A percentile compares a stretch with the other conserved stretches of the same genome.
Conservation (phyloP, 1,284 basidiomycete genomes). For the Testicularia cyperi region DNA sequence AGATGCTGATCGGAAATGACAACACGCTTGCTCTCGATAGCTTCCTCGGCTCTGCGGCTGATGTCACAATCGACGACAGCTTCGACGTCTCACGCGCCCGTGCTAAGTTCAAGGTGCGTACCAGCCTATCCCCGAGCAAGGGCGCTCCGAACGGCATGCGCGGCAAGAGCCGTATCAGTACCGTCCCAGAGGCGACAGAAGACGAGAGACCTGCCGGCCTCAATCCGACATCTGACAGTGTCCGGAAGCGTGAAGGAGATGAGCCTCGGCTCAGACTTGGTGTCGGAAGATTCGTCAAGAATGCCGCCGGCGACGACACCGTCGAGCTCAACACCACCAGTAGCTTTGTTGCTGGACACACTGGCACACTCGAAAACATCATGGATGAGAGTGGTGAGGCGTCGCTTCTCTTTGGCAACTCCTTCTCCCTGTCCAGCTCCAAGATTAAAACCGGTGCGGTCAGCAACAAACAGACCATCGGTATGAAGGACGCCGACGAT, state of each 20-base stretch:
- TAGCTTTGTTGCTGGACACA: slow-evolving; percentile 5
- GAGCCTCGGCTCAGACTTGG: slow-evolving; percentile 6
- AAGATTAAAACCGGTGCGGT: too few relatives aligned
- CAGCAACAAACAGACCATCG: background rate
- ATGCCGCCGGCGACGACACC: slow-evolving; percentile 30
- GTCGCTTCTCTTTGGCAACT: slow-evolving; percentile 17
- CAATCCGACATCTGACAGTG: background rate
- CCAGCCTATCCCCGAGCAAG: background rate
- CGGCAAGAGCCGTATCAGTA: slow-evolving; percentile 16
- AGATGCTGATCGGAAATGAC: slow-evolving; percentile 20
- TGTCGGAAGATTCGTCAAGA: slow-evolving; percentile 22
- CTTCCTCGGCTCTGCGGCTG: slow-evolving; percentile 24
- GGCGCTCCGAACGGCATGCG: background rate
- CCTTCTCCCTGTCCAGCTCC: slow-evolving; percentile 10
- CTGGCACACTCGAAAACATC: slow-evolving; percentile 3
- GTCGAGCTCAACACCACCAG: slow-evolving; percentile 33
- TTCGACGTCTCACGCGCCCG: slow-evolving; percentile 30
- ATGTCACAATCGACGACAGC: slow-evolving; percentile 33
- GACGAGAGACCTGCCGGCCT: slow-evolving; percentile 3
- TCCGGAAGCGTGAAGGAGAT: too few relatives aligned
- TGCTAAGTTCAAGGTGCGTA: background rate
- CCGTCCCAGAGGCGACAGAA: slow-evolving; percentile 26
- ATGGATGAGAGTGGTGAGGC: slow-evolving; percentile 35
- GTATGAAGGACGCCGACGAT: background rate
- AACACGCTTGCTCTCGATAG: slow-evolving; percentile 2